phyloP scores from a whole-genome alignment of 805 yeast genomes.

The Jamesozyma hellenica region DNA sequence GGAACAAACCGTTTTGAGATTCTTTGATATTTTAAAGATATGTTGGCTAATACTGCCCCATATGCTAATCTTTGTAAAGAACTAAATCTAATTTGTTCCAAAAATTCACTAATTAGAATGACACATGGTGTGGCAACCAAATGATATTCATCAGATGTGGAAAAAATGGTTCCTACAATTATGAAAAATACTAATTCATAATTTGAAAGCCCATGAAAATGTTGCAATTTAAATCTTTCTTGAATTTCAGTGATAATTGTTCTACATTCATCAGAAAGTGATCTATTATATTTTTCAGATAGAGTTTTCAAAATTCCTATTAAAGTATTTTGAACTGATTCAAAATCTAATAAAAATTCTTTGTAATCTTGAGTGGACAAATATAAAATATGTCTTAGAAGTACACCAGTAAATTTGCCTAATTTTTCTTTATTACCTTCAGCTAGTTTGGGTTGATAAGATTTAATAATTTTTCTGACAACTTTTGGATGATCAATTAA shows the following conservation, averaged over 20 bases:
- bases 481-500: conserved; percentile 36
- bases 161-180: conserved; percentile 66
- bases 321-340: conserved; percentile 34
- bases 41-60: conserved; percentile 58
- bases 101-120: conserved; percentile 59
- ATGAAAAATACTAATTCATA: conserved; percentile 58
- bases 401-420: conserved; percentile 49
- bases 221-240: conserved; percentile 34
- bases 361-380: conserved; percentile 34
- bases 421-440: conserved; percentile 72
- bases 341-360: conserved; percentile 28
- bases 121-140: conserved; percentile 77
- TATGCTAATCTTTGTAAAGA: conserved; percentile 38
- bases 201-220: conserved; percentile 32
- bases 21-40: conserved; percentile 63
- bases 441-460: conserved; percentile 67
- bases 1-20: conserved; percentile 75
- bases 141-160: conserved; percentile 95
- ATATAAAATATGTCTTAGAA: conserved; percentile 52
- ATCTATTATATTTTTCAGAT: conserved; percentile 55
- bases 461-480: conserved; percentile 46
- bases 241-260: conserved; percentile 46
- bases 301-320: conserved; percentile 42
- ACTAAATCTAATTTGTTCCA: conserved; percentile 42
- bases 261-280: conserved; percentile 55